Percentiles rank a stretch among this genome's conserved stretches.
These are phyloP conservation scores for Inonotus obliquus DNA, from an alignment of 1,284 basidiomycete genomes.

Conservation along the genomic window DNA sequence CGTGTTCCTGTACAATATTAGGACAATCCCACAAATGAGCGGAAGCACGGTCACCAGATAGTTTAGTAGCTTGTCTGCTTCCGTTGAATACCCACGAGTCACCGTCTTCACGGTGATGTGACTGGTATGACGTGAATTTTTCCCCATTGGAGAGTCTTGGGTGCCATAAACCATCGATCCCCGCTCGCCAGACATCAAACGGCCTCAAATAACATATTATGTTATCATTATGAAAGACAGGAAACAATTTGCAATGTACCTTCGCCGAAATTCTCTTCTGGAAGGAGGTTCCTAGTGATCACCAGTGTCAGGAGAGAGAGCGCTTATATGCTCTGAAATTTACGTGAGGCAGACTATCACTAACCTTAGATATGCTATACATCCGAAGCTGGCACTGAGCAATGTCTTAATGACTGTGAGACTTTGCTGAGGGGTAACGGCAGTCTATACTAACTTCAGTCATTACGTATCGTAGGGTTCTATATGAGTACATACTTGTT, in stretches of 20 bases:
- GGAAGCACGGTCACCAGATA: slow-evolving; percentile 49
- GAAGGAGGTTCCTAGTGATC: slow-evolving; percentile 56
- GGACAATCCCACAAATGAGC: neutral
- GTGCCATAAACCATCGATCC: slow-evolving; percentile 23
- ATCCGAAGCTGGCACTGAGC: slow-evolving; percentile 18
- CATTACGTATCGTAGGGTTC: neutral
- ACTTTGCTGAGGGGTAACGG: slow-evolving; percentile 18
- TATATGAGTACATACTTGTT: neutral
- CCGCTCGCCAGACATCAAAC: slow-evolving; percentile 28
- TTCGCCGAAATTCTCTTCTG: slow-evolving; percentile 76
- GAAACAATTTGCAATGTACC: slow-evolving; percentile 45
- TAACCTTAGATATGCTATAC: slow-evolving; percentile 17
- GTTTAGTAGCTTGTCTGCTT: slow-evolving; percentile 74
- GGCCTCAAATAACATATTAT: slow-evolving; percentile 39
- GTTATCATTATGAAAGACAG: slow-evolving; percentile 36
- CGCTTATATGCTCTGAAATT: slow-evolving; percentile 10
- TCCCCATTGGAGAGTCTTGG: slow-evolving; percentile 21
- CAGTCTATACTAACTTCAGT: slow-evolving; percentile 1
- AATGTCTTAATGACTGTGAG: slow-evolving; percentile 18
- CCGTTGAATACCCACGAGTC: slow-evolving; percentile 68
- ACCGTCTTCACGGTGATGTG: slow-evolving; percentile 52
- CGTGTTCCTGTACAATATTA: slow-evolving; percentile 53
- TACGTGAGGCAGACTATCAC: neutral
- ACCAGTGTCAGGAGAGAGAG: neutral
- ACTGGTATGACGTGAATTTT: slow-evolving; percentile 20